A percentile compares a stretch with the other conserved stretches of the same genome.
These are phyloP conservation scores for Globisporangium cystogenes DNA, from an alignment of 352 stramenopile species.

Conservation along the genomic window DNA sequence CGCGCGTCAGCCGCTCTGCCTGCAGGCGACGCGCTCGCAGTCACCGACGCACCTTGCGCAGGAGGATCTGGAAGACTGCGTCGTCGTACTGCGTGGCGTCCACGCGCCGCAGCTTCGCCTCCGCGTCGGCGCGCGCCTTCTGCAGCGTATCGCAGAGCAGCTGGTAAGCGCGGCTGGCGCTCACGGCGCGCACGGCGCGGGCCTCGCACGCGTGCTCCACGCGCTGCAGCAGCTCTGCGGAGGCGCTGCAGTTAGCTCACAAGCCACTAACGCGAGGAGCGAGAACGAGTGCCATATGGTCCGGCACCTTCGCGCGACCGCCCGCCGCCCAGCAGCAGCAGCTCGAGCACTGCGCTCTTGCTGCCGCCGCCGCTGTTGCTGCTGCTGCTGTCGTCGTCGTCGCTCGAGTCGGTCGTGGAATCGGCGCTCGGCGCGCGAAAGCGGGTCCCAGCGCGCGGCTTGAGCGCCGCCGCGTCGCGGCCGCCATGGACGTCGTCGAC, in stretches of 20 bases:
- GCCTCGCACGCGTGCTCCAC: slow-evolving; percentile 61
- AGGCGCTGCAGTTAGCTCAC: not conserved
- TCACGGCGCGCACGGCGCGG: slow-evolving; percentile 48
- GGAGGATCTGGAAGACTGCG: slow-evolving; percentile 15
- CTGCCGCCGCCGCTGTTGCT: not conserved
- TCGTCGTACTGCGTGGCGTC: slow-evolving; percentile 12
- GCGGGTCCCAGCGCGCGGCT: slow-evolving; percentile 6
- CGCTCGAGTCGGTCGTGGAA: slow-evolving; percentile 40
- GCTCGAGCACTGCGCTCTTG: not conserved
- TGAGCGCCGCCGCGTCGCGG: not conserved
- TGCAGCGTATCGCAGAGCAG: slow-evolving; percentile 58
- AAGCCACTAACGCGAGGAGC: not conserved
- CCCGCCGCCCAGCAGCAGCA: not conserved
- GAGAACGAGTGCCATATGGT: not conserved
- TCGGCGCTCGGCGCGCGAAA: slow-evolving; percentile 47
- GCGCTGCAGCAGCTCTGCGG: slow-evolving; percentile 46
- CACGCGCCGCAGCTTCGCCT: slow-evolving; percentile 29
- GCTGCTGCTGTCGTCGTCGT: slow-evolving; percentile 19
- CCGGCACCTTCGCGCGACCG: slow-evolving; percentile 27
- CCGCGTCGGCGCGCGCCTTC: slow-evolving; percentile 41
- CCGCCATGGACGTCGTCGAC: not conserved
- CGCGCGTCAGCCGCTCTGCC: not conserved
- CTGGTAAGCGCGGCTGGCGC: slow-evolving; percentile 47
- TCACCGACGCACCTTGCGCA: slow-evolving; percentile 18
- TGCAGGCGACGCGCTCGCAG: not conserved